phyloP scores from a whole-genome alignment of 192 early-diverging fungal species.

The Linnemannia schmuckeri region DNA sequence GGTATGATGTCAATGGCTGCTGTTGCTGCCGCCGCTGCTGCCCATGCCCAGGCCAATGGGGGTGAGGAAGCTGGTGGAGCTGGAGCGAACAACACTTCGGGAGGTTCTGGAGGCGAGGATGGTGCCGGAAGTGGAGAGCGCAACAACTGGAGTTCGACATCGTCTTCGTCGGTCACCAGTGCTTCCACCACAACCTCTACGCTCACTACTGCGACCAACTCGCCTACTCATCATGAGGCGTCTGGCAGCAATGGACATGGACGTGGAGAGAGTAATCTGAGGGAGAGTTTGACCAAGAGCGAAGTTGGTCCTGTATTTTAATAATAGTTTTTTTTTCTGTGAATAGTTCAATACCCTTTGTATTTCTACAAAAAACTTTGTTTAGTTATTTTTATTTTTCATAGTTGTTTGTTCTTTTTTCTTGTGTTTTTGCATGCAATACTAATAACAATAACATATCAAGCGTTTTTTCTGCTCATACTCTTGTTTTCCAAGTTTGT shows the following conservation, averaged over 20 bases:
- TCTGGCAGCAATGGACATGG: neutral
- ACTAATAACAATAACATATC: too few relatives aligned
- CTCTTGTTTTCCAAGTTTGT: too few relatives aligned
- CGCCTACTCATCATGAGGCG: slow-evolving; percentile 26
- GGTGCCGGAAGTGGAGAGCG: slow-evolving; percentile 12
- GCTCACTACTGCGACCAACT: slow-evolving; percentile 24
- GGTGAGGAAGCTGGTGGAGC: slow-evolving; percentile 6
- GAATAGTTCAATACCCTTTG: too few relatives aligned
- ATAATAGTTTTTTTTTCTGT: neutral
- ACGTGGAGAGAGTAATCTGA: neutral
- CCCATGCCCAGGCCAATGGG: neutral
- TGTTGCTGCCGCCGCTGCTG: slow-evolving; percentile 3
- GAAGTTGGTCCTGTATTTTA: slow-evolving; percentile 54
- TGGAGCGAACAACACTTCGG: neutral
- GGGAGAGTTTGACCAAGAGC: slow-evolving; percentile 26
- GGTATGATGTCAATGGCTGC: slow-evolving; percentile 1
- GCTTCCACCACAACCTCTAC: slow-evolving; percentile 14
- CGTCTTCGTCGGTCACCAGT: slow-evolving; percentile 29
- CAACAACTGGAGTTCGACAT: slow-evolving; percentile 37
- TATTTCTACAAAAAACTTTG: too few relatives aligned
- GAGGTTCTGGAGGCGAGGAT: neutral
- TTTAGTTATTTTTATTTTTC: too few relatives aligned
- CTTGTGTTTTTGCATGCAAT: too few relatives aligned
- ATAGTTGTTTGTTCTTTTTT: too few relatives aligned
- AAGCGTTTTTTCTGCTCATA: too few relatives aligned